Base-by-base conservation (phyloP, 2,329 filamentous ascomycete genomes). In the Sordariomycetes sp. region DNA sequence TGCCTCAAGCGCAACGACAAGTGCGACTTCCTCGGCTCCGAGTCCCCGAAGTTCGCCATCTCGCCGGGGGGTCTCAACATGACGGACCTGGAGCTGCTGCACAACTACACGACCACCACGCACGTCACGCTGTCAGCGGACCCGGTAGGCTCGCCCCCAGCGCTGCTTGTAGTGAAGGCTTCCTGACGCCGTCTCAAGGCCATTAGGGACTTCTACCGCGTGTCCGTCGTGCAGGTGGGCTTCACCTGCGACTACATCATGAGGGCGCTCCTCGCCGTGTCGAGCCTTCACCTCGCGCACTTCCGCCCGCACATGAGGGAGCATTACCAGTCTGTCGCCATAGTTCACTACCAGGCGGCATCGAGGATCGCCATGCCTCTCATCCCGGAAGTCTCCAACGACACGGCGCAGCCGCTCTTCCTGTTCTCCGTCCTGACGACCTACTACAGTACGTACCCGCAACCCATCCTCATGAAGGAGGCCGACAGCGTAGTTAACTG, bases 61-160 rank as follows among this genome's bases (percentile, higher is more conserved):
- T 24, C 35, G 17, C 59, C 53, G 17, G 45, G 56, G 50, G 53
- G 54, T 7, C 62, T 74, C 20, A 72, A 73, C 25, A 61, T 76
- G 1, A 62, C 71, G 12, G 75, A 80, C 52, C 68, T 80, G 10
- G 76, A 80, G 61, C 70, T 81, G 1, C 67, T 81, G 7, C 76
- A 81, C 62, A 76, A 81, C 64, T 81, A 72, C 60, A 72, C 70
- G 52, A 75, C 72, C 0, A 72, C 71, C 10, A 81, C 78, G 0
- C 72, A 71, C 55, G 66, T 69, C n/a, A 79, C 76, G 0, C n/a
- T 48, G 3, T 20, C 42, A n/a, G 10, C 15, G 8, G n/a, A 22
- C n/a, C 42, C n/a, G 17, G 36, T 39, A 13, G 5, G 36, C 64
- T 80, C 12, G 17, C 36, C 36, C 3, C 36, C 2, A 71, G 72